These are phyloP conservation scores for Thymus mandschuricus DNA, from an alignment of 257 asterid species.

Conservation along the genomic window DNA sequence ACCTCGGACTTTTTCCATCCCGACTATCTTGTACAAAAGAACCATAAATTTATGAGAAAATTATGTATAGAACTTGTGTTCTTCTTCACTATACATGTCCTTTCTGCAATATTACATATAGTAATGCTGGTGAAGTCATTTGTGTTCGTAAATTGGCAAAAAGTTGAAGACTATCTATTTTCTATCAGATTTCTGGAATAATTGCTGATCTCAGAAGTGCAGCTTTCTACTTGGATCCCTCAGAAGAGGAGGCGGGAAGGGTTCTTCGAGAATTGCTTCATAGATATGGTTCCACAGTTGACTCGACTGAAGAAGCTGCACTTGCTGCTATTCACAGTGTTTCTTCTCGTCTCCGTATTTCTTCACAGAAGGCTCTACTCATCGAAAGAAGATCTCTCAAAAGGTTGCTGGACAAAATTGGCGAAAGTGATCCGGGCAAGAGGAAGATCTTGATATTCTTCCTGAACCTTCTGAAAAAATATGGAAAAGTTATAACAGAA, in stretches of 20 bases:
- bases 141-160: constrained; percentile 1
- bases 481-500: constrained; percentile 50
- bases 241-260: constrained; percentile 79
- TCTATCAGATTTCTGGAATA: constrained; percentile 68
- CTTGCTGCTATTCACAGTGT: constrained; percentile 56
- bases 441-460: constrained; percentile 61
- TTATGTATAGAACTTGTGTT: background rate
- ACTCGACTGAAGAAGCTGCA: constrained; percentile 52
- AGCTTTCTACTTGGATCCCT: constrained; percentile 71
- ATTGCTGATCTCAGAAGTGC: constrained; percentile 60
- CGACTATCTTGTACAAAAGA: too few species aligned
- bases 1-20: too few species aligned
- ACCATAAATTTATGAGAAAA: too few species aligned
- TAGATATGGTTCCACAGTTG: constrained; percentile 46
- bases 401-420: constrained; percentile 53
- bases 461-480: constrained; percentile 56
- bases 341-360: constrained; percentile 54
- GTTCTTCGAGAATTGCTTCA: constrained; percentile 63
- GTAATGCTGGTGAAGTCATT: constrained; percentile 12
- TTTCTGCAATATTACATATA: background rate
- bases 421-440: constrained; percentile 50
- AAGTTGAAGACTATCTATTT: constrained; percentile 18
- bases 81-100: background rate
- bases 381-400: constrained; percentile 74
- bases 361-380: constrained; percentile 65